Evolutionary conservation across 306 rosid species (phyloP).

Genomic region (Crataegus laevigata): DNA sequence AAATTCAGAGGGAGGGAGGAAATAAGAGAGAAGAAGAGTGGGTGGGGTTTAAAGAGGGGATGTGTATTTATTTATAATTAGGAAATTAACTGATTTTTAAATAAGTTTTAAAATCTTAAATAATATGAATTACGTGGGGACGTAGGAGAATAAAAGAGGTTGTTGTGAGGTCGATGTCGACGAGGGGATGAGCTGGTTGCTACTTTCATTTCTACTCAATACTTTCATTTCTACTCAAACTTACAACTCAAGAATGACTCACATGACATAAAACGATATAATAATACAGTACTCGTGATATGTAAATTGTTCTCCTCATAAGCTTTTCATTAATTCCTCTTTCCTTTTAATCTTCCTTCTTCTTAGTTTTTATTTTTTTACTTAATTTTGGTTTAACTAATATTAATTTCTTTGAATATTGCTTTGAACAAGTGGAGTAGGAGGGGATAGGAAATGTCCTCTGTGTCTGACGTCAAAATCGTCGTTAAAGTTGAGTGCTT

Average conservation of each 20-base stretch:
- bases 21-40: not conserved
- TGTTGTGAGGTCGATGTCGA: slow-evolving; percentile 57
- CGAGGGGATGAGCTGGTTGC: slow-evolving; percentile 59
- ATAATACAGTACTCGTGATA: too few relatives aligned
- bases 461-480: not conserved
- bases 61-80: not conserved
- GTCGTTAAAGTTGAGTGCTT: not conserved
- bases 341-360: not conserved
- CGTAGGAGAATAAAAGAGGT: slow-evolving; percentile 21
- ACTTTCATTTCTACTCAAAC: slow-evolving; percentile 22
- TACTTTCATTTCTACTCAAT: slow-evolving; percentile 28
- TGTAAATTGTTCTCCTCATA: not conserved
- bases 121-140: not conserved
- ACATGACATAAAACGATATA: accelerated
- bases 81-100: not conserved
- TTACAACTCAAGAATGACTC: too few relatives aligned
- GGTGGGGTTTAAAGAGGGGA: slow-evolving; percentile 3
- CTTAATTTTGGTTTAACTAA: not conserved
- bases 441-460: not conserved
- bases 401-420: not conserved
- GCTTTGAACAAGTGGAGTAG: not conserved
- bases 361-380: not conserved
- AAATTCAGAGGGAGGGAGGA: not conserved
- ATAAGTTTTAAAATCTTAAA: not conserved
- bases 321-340: not conserved